Evolutionary conservation across 2,329 filamentous ascomycete species (phyloP).

Genomic region (Cladorrhinum sp.): DNA sequence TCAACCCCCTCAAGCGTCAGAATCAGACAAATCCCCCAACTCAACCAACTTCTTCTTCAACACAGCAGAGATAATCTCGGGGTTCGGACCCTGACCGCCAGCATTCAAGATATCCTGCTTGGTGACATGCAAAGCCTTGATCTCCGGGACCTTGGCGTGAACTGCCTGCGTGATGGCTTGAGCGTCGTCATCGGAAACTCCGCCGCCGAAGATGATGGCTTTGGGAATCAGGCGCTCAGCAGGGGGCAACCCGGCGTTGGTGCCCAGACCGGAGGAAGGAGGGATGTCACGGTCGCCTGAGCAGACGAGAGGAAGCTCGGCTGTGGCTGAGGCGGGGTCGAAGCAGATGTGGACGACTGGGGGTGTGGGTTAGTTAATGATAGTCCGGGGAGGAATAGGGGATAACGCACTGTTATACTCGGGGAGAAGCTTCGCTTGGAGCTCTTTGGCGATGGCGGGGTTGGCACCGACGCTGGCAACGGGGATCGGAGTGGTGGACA

Average conservation of each 20-base stretch:
- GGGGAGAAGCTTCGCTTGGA: slow-evolving; percentile 7
- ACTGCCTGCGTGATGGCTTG: slow-evolving; percentile 19
- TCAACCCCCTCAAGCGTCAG: neutral
- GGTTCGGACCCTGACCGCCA: slow-evolving; percentile 15
- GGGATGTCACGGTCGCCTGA: slow-evolving; percentile 82
- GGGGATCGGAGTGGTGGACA: slow-evolving; percentile 1
- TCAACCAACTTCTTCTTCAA: slow-evolving; percentile 16
- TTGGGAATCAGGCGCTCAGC: slow-evolving; percentile 22
- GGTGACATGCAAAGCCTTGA: slow-evolving; percentile 19
- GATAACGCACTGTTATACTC: slow-evolving; percentile 14
- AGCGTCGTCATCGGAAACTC: slow-evolving; percentile 23
- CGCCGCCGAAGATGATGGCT: slow-evolving; percentile 28
- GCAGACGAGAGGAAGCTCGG: slow-evolving; percentile 86
- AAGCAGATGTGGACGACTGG: slow-evolving; percentile 18
- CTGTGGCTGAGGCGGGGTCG: slow-evolving; percentile 69
- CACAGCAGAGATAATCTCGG: slow-evolving; percentile 15
- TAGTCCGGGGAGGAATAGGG: neutral
- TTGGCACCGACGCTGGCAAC: slow-evolving; percentile 13
- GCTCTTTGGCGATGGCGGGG: neutral
- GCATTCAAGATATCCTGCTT: slow-evolving; percentile 14
- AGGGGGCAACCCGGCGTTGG: slow-evolving; percentile 19
- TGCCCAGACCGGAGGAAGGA: slow-evolving; percentile 23
- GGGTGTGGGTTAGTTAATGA: neutral
- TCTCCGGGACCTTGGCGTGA: slow-evolving; percentile 1
- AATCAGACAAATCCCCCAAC: neutral